These are phyloP conservation scores for Leccinum barrowsii DNA, from an alignment of 768 basidiomycete species.

Conservation along the genomic window DNA sequence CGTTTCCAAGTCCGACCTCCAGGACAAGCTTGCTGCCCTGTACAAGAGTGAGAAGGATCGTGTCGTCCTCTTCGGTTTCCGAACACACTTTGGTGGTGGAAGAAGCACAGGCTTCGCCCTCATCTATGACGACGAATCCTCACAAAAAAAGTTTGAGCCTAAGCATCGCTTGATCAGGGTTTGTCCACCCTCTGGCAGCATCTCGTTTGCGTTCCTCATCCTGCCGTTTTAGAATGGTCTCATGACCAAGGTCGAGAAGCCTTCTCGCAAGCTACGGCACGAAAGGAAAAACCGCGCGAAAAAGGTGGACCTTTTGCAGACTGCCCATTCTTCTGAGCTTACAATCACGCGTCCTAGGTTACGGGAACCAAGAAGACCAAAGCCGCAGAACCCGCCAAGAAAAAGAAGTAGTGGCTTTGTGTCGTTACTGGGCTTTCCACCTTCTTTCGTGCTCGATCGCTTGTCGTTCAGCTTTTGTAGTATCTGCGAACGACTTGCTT, in stretches of 20 bases:
- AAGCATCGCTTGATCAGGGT: constrained; percentile 93
- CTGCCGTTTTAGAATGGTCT: constrained; percentile 55
- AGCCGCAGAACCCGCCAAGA: constrained; percentile 89
- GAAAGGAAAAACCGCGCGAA: constrained; percentile 99
- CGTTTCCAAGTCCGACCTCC: constrained; percentile 87
- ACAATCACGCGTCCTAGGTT: constrained; percentile 48
- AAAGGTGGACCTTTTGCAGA: constrained; percentile 61
- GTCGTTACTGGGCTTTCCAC: constrained; percentile 13
- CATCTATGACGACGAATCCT: constrained; percentile 94
- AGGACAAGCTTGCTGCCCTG: constrained; percentile 85
- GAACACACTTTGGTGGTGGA: constrained; percentile 98
- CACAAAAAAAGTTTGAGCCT: constrained; percentile 97
- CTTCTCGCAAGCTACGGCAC: constrained; percentile 97
- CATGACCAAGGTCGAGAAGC: constrained; percentile 74
- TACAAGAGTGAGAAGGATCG: constrained; percentile 93
- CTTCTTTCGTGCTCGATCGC: constrained; percentile 20
- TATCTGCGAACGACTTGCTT: constrained; percentile 13
- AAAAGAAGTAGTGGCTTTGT: constrained; percentile 74
- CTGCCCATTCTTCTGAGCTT: constrained; percentile 5
- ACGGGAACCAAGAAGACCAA: constrained; percentile 95
- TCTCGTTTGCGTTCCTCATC: constrained; percentile 3
- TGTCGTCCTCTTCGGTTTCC: constrained; percentile 91
- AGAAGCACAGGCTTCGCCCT: constrained; percentile 94
- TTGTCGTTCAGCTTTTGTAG: constrained; percentile 34
- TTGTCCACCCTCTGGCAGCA: constrained; percentile 32